Base-by-base conservation (phyloP, 441 rosid species). In the Gossypium trilobum region DNA sequence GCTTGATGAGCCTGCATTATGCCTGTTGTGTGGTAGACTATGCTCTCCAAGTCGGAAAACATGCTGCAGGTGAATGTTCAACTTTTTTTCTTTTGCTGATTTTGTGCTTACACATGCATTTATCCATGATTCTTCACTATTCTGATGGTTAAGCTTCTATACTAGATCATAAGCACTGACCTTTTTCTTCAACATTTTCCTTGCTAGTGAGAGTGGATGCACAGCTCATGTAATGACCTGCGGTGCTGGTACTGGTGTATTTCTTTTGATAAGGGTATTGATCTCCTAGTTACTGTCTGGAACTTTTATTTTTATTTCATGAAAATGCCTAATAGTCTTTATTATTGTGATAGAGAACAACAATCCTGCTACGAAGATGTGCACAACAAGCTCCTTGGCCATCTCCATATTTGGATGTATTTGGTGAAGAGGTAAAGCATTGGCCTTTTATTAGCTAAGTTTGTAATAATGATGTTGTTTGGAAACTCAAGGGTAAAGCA, bases 361-460 rank as follows among this genome's bases (percentile, higher is more conserved):
- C 93, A 29, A 87, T 91, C 82, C 79, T 90, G 78, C 86, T 96
- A 46, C 97, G 87, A 82, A 86, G 99, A 78, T 86, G 82, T 78
- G 92, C 86, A 13, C 95, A 91, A 22, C 97, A 84, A 77, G 87
- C 98, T 77, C 83, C 88, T 72, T 96, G 99, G 99, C 97, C 94
- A 16, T 93, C 99, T 62, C 98, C 83, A 2, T 96, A 91, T 82
- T 83, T 95, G 86, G 99, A 95, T 86, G 83, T 85, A 5, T 95
- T 83, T 84, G 99, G 99, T 72, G 99, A 95, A 91, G 99, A 95
- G 99, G 99, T 89, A 77, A 73, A 61, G 42, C 14, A 48, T 48
- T 19, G 27, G 4, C 64, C 8, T 69, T 68, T 29, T 52, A 5
- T 36, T 51, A 29, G 60, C 25, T 16, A 17, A 25, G n/a, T 48